Evolutionary conservation across 768 basidiomycete species (phyloP), one percentile per base, ranked within the genome.

Genomic region (Nevesoporus exiguus): DNA sequence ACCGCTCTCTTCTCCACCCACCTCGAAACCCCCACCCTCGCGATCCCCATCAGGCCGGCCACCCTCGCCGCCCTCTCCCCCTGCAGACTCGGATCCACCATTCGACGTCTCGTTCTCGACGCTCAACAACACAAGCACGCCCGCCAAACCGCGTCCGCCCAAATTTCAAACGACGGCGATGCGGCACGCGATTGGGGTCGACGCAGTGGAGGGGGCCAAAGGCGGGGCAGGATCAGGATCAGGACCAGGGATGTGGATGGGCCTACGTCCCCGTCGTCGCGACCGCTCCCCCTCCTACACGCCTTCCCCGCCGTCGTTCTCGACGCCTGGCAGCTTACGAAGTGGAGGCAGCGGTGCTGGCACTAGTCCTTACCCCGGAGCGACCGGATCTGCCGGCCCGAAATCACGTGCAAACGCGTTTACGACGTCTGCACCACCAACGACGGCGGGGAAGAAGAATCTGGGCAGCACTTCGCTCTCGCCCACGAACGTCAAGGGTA

Each of bases 41-140:
- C 43, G 34, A 13, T 13, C 19, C 3, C 43, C 37, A 10, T 14
- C 34, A 13, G 55, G 50, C n/a, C n/a, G n/a, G n/a, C n/a, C n/a
- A n/a, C 19, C 45, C 36, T 46, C 57, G 1, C 55, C 62, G 1
- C 55, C 63, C 0, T 42, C 57, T 19, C 31, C 56, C 5, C 7
- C 22, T n/a, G 31, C 54, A 3, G 25, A 54, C 15, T 50, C 61
- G 0, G 63, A 67, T 11, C 27, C 58, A 7, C 54, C 50, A 2
- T 65, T 66, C 22, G 65, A 66, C 30, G 47, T 67, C 17, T 66
- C 66, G 0, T 66, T 66, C 36, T 65, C 66, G 9, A 54, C 54
- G 13, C 34, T 51, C 36, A 57, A 60, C n/a, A 68, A 68, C 7
- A 61, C 67, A 0, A 68, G 67, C 19, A 68, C 67, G 15, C 67